phyloP scores from a whole-genome alignment of 2,329 filamentous ascomycete species.

The Sclerotinia sclerotiorum region DNA sequence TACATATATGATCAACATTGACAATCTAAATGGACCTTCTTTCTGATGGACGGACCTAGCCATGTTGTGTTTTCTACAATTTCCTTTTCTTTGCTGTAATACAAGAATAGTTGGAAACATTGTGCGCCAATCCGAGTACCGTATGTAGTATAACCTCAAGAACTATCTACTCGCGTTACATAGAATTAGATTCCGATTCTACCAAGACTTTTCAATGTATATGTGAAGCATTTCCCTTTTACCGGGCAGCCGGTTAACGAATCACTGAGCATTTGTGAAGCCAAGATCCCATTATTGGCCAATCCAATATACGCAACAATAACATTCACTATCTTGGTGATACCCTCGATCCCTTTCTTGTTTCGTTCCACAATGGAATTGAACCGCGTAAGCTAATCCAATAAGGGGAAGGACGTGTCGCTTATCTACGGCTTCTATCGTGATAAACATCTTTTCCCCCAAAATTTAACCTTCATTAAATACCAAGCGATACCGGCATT shows the following conservation, averaged over 20 bases:
- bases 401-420: neutral
- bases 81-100: neutral
- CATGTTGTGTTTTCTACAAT: neutral
- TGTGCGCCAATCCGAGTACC: neutral
- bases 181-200: neutral
- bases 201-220: neutral
- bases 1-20: neutral
- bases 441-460: neutral
- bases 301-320: neutral
- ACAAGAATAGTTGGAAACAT: neutral
- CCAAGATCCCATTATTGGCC: neutral
- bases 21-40: neutral
- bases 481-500: constrained; percentile 14
- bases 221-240: neutral
- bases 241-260: constrained; percentile 1
- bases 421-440: constrained; percentile 20
- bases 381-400: neutral
- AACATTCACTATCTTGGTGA: neutral
- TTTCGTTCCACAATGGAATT: neutral
- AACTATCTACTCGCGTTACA: neutral
- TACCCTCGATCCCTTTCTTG: neutral
- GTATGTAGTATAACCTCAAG: neutral
- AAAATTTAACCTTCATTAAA: neutral
- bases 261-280: neutral
- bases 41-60: too few species aligned